phyloP scores from a whole-genome alignment of 305 asterid genomes.

The Fraxinus velutina region DNA sequence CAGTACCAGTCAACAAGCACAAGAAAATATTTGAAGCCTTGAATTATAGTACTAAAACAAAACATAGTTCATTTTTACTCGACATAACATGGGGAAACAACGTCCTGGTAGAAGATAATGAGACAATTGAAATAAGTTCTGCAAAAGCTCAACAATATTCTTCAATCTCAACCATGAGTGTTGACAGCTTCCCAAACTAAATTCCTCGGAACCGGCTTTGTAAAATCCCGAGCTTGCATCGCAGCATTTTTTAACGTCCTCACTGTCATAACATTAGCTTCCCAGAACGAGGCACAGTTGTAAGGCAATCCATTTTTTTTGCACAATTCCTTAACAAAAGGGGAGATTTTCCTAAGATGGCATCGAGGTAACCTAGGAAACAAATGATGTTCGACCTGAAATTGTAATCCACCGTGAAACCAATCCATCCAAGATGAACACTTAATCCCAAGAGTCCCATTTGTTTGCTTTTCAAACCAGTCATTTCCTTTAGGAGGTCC shows the following conservation, averaged over 20 bases:
- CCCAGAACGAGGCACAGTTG: slow-evolving; percentile 50
- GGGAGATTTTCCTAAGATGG: slow-evolving; percentile 63
- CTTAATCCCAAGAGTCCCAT: slow-evolving; percentile 51
- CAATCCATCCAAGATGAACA: slow-evolving; percentile 91
- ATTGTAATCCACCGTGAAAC: slow-evolving; percentile 93
- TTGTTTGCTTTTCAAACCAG: slow-evolving; percentile 84
- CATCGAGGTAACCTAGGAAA: slow-evolving; percentile 73
- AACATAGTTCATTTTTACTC: neutral
- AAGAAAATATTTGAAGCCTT: neutral
- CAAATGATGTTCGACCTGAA: slow-evolving; percentile 79
- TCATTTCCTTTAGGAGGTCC: slow-evolving; percentile 68
- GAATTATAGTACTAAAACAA: neutral
- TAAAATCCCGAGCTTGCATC: slow-evolving; percentile 67
- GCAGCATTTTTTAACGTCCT: slow-evolving; percentile 57
- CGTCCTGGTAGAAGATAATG: neutral
- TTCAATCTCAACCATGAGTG: slow-evolving; percentile 55
- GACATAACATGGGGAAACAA: neutral
- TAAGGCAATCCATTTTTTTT: slow-evolving; percentile 75
- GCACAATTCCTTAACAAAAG: slow-evolving; percentile 72
- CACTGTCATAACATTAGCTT: slow-evolving; percentile 59
- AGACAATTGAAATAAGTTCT: neutral
- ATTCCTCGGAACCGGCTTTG: slow-evolving; percentile 59
- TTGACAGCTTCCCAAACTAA: slow-evolving; percentile 84
- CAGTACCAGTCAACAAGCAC: neutral
- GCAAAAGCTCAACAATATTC: neutral